Percentiles rank a stretch among this genome's conserved stretches.
Conservation (phyloP, 2,329 filamentous ascomycete species). For the Fusarium coffeatum region DNA sequence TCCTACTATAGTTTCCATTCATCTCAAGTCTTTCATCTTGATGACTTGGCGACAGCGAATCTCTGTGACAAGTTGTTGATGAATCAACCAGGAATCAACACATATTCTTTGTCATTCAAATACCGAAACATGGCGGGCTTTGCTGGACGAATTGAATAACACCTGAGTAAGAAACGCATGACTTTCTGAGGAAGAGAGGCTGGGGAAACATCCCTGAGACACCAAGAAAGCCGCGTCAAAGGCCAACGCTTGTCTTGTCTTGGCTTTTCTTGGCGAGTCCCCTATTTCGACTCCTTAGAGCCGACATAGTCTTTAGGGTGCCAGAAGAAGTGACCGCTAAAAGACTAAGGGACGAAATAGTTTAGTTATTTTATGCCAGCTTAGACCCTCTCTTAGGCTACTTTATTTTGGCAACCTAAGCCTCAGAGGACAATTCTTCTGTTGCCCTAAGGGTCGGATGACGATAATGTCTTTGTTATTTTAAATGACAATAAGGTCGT, state of each 20-base stretch:
- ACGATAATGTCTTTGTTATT: slow-evolving; percentile 14
- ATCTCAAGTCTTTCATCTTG: background rate
- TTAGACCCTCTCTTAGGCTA: too few relatives aligned
- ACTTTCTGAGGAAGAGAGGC: slow-evolving; percentile 11
- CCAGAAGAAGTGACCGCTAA: too few relatives aligned
- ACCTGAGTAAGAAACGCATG: background rate
- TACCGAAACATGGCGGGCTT: slow-evolving; percentile 13
- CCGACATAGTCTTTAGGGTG: background rate
- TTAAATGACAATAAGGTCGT: background rate
- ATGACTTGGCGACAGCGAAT: background rate
- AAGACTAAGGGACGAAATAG: too few relatives aligned
- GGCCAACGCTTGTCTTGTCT: slow-evolving; percentile 32
- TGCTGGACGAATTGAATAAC: background rate
- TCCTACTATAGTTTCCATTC: background rate
- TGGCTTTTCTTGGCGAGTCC: slow-evolving; percentile 39
- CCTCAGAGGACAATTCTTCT: too few relatives aligned
- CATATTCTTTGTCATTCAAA: background rate
- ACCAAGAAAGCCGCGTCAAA: slow-evolving; percentile 8
- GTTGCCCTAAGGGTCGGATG: background rate
- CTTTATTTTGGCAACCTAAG: too few relatives aligned
- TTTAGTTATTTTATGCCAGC: too few relatives aligned
- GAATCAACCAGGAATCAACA: background rate
- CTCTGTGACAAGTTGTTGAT: background rate
- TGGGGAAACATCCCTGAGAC: slow-evolving; percentile 4
- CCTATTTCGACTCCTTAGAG: background rate